phyloP scores from a whole-genome alignment of 352 stramenopile genomes.

The Aphanomyces invadans region DNA sequence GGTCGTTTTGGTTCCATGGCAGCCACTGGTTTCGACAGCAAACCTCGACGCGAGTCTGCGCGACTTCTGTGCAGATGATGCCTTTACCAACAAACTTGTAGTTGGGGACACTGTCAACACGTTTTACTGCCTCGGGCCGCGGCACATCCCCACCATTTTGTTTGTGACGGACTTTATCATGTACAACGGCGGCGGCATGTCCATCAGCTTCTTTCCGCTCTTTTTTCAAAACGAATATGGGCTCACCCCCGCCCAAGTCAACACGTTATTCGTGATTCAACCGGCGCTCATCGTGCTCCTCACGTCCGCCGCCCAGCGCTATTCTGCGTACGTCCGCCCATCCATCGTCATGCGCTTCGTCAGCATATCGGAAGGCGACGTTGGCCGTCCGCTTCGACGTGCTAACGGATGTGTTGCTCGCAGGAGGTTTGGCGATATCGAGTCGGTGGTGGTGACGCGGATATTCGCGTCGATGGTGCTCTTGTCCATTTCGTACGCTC shows the following conservation, averaged over 20 bases:
- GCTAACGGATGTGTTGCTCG: not conserved
- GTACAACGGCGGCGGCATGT: slow-evolving; percentile 78
- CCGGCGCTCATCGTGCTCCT: slow-evolving; percentile 60
- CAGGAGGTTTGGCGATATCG: slow-evolving; percentile 49
- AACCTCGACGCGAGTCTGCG: not conserved
- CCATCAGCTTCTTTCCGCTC: slow-evolving; percentile 76
- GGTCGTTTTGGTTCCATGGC: too few relatives aligned
- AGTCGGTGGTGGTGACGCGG: slow-evolving; percentile 64
- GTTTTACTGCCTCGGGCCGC: slow-evolving; percentile 57
- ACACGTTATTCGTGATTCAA: slow-evolving; percentile 52
- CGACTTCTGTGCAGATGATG: not conserved
- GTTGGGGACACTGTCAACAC: too few relatives aligned
- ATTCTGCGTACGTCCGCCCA: slow-evolving; percentile 40
- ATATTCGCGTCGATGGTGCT: slow-evolving; percentile 52
- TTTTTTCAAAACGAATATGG: slow-evolving; percentile 79
- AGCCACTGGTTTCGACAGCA: too few relatives aligned
- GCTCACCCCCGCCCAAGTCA: slow-evolving; percentile 68
- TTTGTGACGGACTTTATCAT: slow-evolving; percentile 77
- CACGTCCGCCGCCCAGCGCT: slow-evolving; percentile 41
- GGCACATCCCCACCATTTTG: slow-evolving; percentile 57
- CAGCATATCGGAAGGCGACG: too few relatives aligned
- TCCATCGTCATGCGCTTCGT: too few relatives aligned
- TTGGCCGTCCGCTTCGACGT: not conserved
- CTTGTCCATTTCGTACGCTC: slow-evolving; percentile 38
- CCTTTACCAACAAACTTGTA: not conserved